phyloP scores from a whole-genome alignment of 163 green algal genomes.

The Scenedesmus sp. region DNA sequence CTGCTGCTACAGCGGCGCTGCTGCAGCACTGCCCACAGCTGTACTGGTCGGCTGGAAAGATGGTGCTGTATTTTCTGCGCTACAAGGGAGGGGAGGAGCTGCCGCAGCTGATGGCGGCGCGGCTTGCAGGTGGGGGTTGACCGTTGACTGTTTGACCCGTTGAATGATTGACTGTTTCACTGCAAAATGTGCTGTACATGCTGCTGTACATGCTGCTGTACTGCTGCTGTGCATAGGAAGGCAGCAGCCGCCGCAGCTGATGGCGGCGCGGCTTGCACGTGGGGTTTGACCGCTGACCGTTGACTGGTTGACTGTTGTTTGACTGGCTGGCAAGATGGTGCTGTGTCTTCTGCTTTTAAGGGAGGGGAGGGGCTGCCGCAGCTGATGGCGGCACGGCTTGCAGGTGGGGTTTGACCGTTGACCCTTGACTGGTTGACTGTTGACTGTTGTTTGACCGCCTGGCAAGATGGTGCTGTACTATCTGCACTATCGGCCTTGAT shows the following conservation, averaged over 20 bases:
- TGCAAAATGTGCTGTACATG: slow-evolving; percentile 1
- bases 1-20: neutral
- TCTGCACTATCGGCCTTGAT: neutral
- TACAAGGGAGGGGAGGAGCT: slow-evolving; percentile 21
- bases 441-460: neutral
- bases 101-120: slow-evolving; percentile 17
- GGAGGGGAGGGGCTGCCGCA: slow-evolving; percentile 33
- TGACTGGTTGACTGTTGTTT: neutral
- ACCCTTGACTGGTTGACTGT: neutral
- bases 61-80: slow-evolving; percentile 43
- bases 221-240: neutral
- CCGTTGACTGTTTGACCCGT: neutral
- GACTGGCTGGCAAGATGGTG: slow-evolving; percentile 33
- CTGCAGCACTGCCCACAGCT: slow-evolving; percentile 6
- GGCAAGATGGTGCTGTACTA: slow-evolving; percentile 48
- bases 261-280: slow-evolving; percentile 1
- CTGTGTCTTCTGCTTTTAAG: slow-evolving; percentile 26
- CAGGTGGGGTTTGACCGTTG: neutral
- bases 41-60: slow-evolving; percentile 26
- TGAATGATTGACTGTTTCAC: neutral
- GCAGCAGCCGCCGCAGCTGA: slow-evolving; percentile 5
- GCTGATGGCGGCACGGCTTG: neutral
- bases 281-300: neutral
- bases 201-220: neutral
- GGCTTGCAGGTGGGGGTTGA: slow-evolving; percentile 13